phyloP scores from a whole-genome alignment of 106 monocot genomes.

The Dendrobium nobile region DNA sequence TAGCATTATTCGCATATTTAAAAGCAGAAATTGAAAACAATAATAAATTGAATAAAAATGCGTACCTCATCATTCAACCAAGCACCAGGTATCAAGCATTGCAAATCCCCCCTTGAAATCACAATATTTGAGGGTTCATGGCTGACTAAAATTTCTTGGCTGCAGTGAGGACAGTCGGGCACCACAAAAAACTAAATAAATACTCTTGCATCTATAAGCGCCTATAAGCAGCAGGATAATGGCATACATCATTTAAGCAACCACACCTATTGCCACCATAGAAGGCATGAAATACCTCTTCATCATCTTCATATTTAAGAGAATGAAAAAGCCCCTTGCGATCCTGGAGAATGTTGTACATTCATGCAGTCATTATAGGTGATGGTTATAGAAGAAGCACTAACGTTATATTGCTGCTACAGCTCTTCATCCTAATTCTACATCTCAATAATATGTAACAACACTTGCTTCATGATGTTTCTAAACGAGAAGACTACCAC shows the following conservation, averaged over 20 bases:
- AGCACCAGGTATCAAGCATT: constrained; percentile 57
- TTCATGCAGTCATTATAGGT: not conserved
- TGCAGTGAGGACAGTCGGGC: constrained; percentile 9
- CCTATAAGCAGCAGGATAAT: not conserved
- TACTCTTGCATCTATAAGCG: not conserved
- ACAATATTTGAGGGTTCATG: constrained; percentile 79
- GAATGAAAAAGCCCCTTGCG: constrained; percentile 37
- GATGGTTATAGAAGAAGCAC: not conserved
- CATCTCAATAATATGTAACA: not conserved
- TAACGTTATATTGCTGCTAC: not conserved
- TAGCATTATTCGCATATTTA: not conserved
- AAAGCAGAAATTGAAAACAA: not conserved
- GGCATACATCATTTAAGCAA: not conserved
- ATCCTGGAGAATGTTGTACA: constrained; percentile 31
- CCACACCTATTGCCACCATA: constrained; percentile 40
- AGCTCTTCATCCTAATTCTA: not conserved
- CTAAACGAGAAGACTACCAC: not conserved
- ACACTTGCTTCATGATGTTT: not conserved
- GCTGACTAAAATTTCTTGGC: constrained; percentile 40
- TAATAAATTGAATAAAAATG: not conserved
- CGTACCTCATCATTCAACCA: constrained; percentile 98
- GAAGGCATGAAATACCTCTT: constrained; percentile 32
- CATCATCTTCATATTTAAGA: constrained; percentile 65
- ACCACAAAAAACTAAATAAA: not conserved
- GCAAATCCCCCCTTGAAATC: constrained; percentile 73